Evolutionary conservation across 495 filamentous ascomycete genomes (phyloP).

Genomic region (Annulohypoxylon stygium): DNA sequence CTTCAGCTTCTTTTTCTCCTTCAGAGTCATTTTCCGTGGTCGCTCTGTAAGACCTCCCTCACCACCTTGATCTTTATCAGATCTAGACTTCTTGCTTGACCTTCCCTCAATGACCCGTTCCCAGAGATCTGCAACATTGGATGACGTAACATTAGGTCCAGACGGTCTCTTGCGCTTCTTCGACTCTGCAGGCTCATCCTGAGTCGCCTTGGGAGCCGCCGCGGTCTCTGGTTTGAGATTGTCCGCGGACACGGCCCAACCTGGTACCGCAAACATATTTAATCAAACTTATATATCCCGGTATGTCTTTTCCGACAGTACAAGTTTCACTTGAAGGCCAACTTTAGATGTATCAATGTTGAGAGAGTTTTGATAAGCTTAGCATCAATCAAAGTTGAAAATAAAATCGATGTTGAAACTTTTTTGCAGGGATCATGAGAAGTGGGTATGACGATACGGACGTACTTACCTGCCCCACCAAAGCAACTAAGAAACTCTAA

Average conservation of each 20-base stretch:
- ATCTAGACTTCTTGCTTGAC: constrained; percentile 54
- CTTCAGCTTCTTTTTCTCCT: constrained; percentile 62
- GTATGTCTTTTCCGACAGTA: not conserved
- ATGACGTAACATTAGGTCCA: constrained; percentile 67
- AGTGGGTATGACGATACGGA: not conserved
- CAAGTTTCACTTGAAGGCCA: not conserved
- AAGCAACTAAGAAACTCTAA: not conserved
- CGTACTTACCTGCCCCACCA: constrained; percentile 10
- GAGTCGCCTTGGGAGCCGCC: constrained; percentile 42
- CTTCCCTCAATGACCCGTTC: constrained; percentile 81
- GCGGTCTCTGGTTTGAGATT: constrained; percentile 77
- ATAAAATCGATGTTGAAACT: constrained; percentile 22
- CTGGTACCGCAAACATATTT: constrained; percentile 92
- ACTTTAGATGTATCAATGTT: not conserved
- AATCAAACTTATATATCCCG: constrained; percentile 3
- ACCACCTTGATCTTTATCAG: constrained; percentile 39
- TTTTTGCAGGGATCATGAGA: constrained; percentile 41
- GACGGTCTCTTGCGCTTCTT: constrained; percentile 73
- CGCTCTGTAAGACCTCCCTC: constrained; percentile 26
- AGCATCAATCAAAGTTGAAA: constrained; percentile 9
- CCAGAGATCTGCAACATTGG: constrained; percentile 82
- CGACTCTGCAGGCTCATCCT: constrained; percentile 49
- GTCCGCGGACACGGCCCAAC: constrained; percentile 83
- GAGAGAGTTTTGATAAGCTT: constrained; percentile 13
- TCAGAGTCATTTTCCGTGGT: constrained; percentile 47